Evolutionary conservation across 805 yeast species (phyloP), one percentile per base, ranked within the genome.

Genomic region (Starmerella khaoyaiensis): DNA sequence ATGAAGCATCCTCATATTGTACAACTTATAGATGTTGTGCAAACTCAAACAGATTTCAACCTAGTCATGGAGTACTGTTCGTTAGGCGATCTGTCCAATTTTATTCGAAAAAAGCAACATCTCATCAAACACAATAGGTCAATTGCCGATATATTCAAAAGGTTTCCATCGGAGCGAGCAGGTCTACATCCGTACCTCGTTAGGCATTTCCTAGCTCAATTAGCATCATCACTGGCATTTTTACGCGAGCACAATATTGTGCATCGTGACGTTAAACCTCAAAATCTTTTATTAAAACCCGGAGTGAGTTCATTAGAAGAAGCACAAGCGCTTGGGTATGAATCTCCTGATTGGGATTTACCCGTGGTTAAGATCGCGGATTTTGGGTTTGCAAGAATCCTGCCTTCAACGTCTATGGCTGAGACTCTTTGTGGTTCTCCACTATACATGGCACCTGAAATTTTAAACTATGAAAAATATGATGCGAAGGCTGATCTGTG

Each of bases 391-490:
- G 98, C 98, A 4, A 68, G 97, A 44, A 81, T 86, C 54, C 66
- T 90, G 51, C 98, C 98, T 5, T 75, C 80, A 34, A 79, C 96
- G 2, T 77, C 94, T 1, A 67, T 90, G 72, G 97, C 97, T 1
- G 98, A 90, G 56, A 90, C 98, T 1, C 64, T 90, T 48, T 90
- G 98, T 66, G 98, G 98, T 1, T 82, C 94, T 9, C 98, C 98
- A 3, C 68, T 90, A 30, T 90, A 90, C 60, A 90, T 90, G 98
- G 98, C 98, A 0, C 98, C 98, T 0, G 98, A 90, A 60, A 90
- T 90, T 33, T 64, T 90, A 49, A 68, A 93, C 45, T 86, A 82
- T 54, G 96, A 90, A 56, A 90, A 84, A 59, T 90, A 90, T 61
- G 84, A 86, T 49, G 98, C 97, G 4, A 86, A 84, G 56, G 97